Percentiles rank a stretch among this genome's conserved stretches.
Conservation (phyloP, 768 basidiomycete species). For the Albatrellus ellisii region DNA sequence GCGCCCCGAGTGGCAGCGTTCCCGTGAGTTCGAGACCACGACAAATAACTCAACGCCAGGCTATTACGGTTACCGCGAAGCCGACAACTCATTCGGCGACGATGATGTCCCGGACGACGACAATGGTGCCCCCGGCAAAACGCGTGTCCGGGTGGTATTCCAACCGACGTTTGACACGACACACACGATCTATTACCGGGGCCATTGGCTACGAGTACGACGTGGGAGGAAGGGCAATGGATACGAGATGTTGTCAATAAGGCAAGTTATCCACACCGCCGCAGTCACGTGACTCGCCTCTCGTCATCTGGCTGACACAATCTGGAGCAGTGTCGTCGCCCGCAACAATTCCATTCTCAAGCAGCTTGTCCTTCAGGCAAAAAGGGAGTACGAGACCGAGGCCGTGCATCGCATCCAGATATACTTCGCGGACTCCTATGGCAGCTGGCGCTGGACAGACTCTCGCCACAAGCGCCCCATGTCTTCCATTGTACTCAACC, state of each 20-base stretch:
- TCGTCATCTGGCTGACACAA: constrained; percentile 1
- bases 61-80: constrained; percentile 29
- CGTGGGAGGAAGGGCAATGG: constrained; percentile 56
- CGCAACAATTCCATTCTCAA: constrained; percentile 76
- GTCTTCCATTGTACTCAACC: constrained; percentile 76
- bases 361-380: constrained; percentile 83
- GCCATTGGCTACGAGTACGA: constrained; percentile 72
- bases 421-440: constrained; percentile 81
- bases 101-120: constrained; percentile 39
- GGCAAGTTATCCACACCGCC: constrained; percentile 25
- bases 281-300: neutral
- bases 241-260: constrained; percentile 70
- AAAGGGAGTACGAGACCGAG: constrained; percentile 80
- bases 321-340: constrained; percentile 53
- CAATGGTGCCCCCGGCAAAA: constrained; percentile 37
- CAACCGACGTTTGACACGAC: constrained; percentile 83
- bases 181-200: constrained; percentile 77
- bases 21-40: constrained; percentile 81
- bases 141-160: constrained; percentile 74
- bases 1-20: constrained; percentile 79
- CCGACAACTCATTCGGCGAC: constrained; percentile 44
- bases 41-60: constrained; percentile 59
- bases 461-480: constrained; percentile 83
- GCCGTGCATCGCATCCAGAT: constrained; percentile 81
- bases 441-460: constrained; percentile 81